Conservation (phyloP, 2,329 filamentous ascomycete species). For the Trichoderma atrobrunneum region DNA sequence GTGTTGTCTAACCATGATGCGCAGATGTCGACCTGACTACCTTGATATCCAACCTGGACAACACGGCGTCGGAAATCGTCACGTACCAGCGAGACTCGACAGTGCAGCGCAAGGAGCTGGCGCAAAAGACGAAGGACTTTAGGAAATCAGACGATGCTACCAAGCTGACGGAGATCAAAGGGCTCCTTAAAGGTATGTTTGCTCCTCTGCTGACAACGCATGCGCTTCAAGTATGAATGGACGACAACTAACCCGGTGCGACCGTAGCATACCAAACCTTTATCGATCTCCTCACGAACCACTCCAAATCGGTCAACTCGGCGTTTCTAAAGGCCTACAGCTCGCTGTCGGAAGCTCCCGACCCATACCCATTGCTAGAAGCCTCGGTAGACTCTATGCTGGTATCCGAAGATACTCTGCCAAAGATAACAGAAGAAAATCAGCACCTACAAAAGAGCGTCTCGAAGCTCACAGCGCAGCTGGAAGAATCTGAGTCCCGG, state of each 20-base stretch:
- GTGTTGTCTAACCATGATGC: constrained; percentile 22
- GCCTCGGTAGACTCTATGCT: constrained; percentile 94
- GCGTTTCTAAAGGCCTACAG: constrained; percentile 93
- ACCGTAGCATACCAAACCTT: constrained; percentile 85
- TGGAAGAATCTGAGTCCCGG: constrained; percentile 78
- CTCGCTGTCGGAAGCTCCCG: constrained; percentile 88
- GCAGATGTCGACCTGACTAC: constrained; percentile 82
- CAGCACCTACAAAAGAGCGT: constrained; percentile 79
- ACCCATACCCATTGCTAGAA: constrained; percentile 94
- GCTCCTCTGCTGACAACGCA: not conserved
- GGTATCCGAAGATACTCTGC: constrained; percentile 85
- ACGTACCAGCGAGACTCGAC: constrained; percentile 92
- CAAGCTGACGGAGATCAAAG: constrained; percentile 87
- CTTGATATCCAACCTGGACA: constrained; percentile 82
- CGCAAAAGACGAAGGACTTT: constrained; percentile 99
- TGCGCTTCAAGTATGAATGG: not conserved
- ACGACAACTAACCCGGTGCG: not conserved
- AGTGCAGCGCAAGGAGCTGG: constrained; percentile 91
- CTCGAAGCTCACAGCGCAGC: constrained; percentile 68
- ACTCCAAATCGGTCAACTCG: constrained; percentile 90
- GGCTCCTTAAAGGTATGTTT: constrained; percentile 72
- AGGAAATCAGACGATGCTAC: constrained; percentile 85
- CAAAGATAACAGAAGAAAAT: constrained; percentile 86
- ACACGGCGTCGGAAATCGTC: constrained; percentile 92
- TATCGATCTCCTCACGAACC: constrained; percentile 92